Base-by-base conservation (phyloP, 805 yeast genomes). In the Yamadazyma akitaensis region DNA sequence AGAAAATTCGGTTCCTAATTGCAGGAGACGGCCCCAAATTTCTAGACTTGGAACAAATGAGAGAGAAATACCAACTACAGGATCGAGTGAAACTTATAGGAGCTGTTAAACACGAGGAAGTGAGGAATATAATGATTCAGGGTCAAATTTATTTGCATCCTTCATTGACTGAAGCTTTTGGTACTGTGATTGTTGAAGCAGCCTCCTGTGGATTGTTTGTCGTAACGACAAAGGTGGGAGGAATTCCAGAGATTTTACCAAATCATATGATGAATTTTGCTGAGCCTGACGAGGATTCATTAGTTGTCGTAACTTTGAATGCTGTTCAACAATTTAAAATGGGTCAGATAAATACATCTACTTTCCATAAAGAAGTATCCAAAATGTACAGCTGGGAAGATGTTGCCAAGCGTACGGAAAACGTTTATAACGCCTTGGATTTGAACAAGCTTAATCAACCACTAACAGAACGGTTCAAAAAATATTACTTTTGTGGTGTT, bases 1-100 rank as follows among this genome's bases (percentile, higher is more conserved):
- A 79, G 0, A 76, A 80, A 14, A 91, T 91, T 1, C 79, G 81
- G 43, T 91, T 94, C 54, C 64, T 92, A 2, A 81, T 94, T 39
- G 99, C 97, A 2, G 99, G 99, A 11, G 95, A 89, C 64, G 99
- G 99, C 0, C 99, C 99, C 1, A 88, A 88, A 57, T 90, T 86
- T 55, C 80, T 94, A 9, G 98, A 94, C 57, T 71, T 94, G 44
- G 97, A 91, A 62, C 99, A 94, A 63, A 91, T 91, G 91, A 76
- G 96, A 42, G 99, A 94, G 62, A 78, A 81, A 50, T 78, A 83
- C 62, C 81, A 88, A 51, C 68, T 94, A 17, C 97, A 94, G 61
- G 96, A 92, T 42, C 73, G 96, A 41, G 97, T 94, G 1, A 81
- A 83, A 36, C 72, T 94, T 13, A 73, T 89, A 30, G 99, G 99